Conservation (phyloP, 2,329 filamentous ascomycete genomes). For the Curvularia hawaiiensis region DNA sequence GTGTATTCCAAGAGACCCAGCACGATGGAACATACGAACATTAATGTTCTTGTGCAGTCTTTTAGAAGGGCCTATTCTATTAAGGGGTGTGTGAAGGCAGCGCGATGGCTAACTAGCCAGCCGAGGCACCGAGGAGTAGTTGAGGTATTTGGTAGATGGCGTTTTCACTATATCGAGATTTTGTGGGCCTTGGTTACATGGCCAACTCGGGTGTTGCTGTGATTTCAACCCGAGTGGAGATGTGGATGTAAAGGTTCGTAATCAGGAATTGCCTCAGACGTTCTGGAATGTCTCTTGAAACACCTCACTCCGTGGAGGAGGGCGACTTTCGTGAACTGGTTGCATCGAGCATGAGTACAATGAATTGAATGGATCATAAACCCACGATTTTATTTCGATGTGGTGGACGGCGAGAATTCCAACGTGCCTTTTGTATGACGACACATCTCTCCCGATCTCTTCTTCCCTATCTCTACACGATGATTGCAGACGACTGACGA, state of each 20-base stretch:
- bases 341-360: neutral
- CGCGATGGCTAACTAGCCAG: neutral
- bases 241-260: neutral
- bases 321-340: neutral
- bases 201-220: neutral
- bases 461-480: neutral
- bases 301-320: neutral
- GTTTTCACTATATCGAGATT: neutral
- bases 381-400: neutral
- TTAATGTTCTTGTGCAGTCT: neutral
- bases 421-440: neutral
- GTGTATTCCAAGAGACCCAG: neutral
- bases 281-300: neutral
- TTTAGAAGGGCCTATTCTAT: neutral
- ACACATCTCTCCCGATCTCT: neutral
- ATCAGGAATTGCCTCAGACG: no score
- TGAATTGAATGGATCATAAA: neutral
- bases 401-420: neutral
- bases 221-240: neutral
- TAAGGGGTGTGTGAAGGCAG: neutral
- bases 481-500: neutral
- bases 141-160: neutral
- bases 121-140: neutral
- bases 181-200: neutral
- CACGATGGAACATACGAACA: neutral